Conservation (phyloP, 768 basidiomycete species). For the Tulasnella sp. region DNA sequence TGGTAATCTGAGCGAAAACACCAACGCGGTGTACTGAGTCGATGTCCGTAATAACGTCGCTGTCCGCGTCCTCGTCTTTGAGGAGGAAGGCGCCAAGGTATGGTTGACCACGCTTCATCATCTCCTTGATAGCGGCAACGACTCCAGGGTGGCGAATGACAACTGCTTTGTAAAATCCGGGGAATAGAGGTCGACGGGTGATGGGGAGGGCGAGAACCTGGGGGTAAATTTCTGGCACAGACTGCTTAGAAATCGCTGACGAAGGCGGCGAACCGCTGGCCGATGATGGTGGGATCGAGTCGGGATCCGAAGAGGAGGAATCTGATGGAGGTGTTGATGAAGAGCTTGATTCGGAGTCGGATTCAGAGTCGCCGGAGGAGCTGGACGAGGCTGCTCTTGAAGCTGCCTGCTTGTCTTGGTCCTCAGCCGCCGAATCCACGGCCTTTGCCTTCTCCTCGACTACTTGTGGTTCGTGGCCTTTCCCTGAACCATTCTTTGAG, state of each 20-base stretch:
- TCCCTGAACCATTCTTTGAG: constrained; percentile 35
- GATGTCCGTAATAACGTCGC: constrained; percentile 87
- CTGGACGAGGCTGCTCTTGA: constrained; percentile 43
- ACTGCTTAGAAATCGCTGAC: constrained; percentile 75
- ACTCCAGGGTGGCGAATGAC: constrained; percentile 89
- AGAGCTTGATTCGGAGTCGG: constrained; percentile 45
- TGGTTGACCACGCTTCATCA: constrained; percentile 95
- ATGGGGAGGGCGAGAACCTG: constrained; percentile 95
- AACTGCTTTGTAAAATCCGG: constrained; percentile 98
- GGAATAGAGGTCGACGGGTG: constrained; percentile 92
- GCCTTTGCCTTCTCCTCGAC: background rate
- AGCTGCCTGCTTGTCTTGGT: constrained; percentile 23
- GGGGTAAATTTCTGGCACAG: constrained; percentile 88
- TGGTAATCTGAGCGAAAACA: constrained; percentile 96
- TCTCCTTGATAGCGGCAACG: constrained; percentile 91
- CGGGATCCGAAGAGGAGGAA: constrained; percentile 38
- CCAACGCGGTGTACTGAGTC: constrained; percentile 90
- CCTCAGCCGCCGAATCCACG: constrained; percentile 40
- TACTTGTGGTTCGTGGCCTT: constrained; percentile 24
- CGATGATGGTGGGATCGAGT: constrained; percentile 46
- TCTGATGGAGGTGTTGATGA: constrained; percentile 37
- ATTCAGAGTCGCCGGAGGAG: constrained; percentile 42
- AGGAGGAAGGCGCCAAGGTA: constrained; percentile 96
- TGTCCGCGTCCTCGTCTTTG: constrained; percentile 91
- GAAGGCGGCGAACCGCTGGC: constrained; percentile 41